phyloP scores from a whole-genome alignment of 148 eudicot species.

The Persicaria tinctoria region DNA sequence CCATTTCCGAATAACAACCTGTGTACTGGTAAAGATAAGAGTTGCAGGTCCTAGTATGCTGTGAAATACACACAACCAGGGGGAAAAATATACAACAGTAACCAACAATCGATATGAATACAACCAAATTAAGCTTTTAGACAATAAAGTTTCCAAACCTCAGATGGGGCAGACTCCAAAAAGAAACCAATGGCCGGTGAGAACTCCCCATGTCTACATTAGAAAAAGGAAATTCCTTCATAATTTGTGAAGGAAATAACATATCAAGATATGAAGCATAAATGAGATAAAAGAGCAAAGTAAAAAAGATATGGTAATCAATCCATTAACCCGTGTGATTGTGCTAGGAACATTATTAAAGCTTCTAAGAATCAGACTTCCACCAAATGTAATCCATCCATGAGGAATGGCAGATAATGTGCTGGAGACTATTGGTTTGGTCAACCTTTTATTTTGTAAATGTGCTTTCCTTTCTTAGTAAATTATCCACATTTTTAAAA shows the following conservation, averaged over 20 bases:
- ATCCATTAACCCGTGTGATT: not conserved
- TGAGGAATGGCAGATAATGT: no score
- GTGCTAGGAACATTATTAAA: no score
- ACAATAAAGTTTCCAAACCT: conserved; percentile 36
- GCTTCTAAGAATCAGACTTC: not conserved
- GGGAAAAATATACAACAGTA: not conserved
- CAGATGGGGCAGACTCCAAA: conserved; percentile 51
- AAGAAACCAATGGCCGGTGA: conserved; percentile 87
- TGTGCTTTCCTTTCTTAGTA: no score
- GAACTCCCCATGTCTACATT: conserved; percentile 81
- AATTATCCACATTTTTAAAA: no score
- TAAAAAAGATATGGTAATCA: not conserved
- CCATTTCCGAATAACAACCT: conserved; percentile 89
- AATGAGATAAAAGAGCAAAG: not conserved
- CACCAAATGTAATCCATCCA: not conserved
- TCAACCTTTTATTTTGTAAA: no score
- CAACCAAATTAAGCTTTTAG: not conserved
- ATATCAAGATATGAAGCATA: conserved; percentile 1
- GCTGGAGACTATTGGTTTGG: no score
- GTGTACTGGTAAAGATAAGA: not conserved
- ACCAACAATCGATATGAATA: not conserved
- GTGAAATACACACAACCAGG: not conserved
- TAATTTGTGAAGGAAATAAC: not conserved
- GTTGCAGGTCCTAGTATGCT: conserved; percentile 1
- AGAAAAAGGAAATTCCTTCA: not conserved